Evolutionary conservation across 179 eudicot genomes (phyloP).

Genomic region (Spergularia azorica): DNA sequence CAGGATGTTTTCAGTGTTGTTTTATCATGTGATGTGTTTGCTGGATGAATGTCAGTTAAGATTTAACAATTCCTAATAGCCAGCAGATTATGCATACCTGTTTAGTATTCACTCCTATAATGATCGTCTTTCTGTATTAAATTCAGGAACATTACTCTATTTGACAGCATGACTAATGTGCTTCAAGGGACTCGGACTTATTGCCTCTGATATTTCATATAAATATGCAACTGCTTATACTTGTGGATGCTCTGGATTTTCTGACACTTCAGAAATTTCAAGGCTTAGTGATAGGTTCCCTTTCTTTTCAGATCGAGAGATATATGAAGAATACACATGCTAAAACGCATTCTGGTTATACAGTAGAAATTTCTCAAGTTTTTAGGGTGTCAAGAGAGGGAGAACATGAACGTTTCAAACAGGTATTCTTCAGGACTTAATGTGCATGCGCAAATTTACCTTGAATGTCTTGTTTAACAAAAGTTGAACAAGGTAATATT

Average conservation of each 20-base stretch:
- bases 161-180: background rate
- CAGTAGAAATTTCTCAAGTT: conserved; percentile 75
- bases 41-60: too few species aligned
- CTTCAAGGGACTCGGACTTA: background rate
- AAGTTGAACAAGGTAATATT: background rate
- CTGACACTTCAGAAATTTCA: background rate
- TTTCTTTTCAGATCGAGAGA: conserved; percentile 55
- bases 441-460: background rate
- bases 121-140: background rate
- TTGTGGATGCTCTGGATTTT: background rate
- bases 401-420: conserved; percentile 64
- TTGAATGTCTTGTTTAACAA: background rate
- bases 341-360: conserved; percentile 80
- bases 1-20: background rate
- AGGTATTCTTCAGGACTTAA: conserved; percentile 40
- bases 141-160: background rate
- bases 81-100: background rate
- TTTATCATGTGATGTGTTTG: background rate
- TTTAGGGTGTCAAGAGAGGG: conserved; percentile 80
- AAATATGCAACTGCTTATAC: background rate
- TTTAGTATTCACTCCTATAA: background rate
- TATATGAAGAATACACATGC: conserved; percentile 93
- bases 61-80: background rate
- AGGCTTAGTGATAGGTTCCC: conserved; percentile 12
- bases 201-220: background rate